Percentiles rank a stretch among this genome's conserved stretches.
Evolutionary conservation across 352 stramenopile genomes (phyloP).

Genomic region (Saprolegnia diclina): DNA sequence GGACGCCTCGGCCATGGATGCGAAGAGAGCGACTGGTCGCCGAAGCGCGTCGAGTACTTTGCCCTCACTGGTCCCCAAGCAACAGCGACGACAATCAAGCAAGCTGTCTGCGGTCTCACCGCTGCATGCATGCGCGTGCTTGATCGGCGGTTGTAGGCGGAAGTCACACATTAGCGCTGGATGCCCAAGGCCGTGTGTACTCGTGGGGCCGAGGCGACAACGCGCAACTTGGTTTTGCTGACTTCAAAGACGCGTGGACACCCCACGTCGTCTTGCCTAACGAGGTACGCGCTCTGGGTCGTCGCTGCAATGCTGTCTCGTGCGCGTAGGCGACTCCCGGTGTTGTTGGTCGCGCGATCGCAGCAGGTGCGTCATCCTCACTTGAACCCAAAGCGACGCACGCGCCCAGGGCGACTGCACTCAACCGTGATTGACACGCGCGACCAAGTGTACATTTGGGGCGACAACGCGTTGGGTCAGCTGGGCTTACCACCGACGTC

Average conservation of each 20-base stretch:
- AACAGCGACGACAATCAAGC: neutral
- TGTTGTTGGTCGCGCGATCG: neutral
- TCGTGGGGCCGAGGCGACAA: conserved; percentile 47
- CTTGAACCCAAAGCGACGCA: neutral
- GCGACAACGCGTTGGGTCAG: conserved; percentile 12
- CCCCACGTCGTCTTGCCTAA: neutral
- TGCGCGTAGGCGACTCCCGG: neutral
- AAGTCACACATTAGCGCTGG: conserved; percentile 49
- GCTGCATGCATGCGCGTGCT: conserved; percentile 28
- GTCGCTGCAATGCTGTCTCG: neutral
- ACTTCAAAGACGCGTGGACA: neutral
- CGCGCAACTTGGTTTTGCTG: conserved; percentile 42
- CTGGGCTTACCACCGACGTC: neutral
- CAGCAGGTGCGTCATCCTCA: neutral
- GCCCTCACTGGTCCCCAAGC: neutral
- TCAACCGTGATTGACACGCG: neutral
- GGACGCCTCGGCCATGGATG: conserved; percentile 50
- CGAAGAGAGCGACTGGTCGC: conserved; percentile 52
- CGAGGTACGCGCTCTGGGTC: neutral
- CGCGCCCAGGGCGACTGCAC: conserved; percentile 1
- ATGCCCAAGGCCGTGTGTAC: conserved; percentile 44
- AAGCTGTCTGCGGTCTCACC: conserved; percentile 5
- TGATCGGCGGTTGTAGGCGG: conserved; percentile 31
- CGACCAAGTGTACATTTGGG: conserved; percentile 21
- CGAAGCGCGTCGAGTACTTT: conserved; percentile 48